Conservation (phyloP, 2,329 filamentous ascomycete genomes). For the Pseudocercospora fuligena region DNA sequence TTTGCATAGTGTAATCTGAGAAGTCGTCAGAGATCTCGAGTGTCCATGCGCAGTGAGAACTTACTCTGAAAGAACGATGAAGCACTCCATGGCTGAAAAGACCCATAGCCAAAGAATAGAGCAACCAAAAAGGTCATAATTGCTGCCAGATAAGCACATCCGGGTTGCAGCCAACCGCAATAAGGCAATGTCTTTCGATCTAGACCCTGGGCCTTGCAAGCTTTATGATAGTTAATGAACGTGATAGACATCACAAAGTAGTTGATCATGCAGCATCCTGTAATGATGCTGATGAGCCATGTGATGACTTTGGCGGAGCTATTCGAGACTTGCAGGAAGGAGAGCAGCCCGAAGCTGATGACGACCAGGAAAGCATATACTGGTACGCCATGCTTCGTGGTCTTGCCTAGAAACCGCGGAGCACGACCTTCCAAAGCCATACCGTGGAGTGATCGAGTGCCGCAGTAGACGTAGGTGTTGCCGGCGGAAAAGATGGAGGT, state of each 20-base stretch:
- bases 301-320: slow-evolving; percentile 37
- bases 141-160: slow-evolving; percentile 48
- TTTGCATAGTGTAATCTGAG: slow-evolving; percentile 61
- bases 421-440: slow-evolving; percentile 58
- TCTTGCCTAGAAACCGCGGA: slow-evolving; percentile 60
- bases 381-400: slow-evolving; percentile 64
- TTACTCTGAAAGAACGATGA: slow-evolving; percentile 41
- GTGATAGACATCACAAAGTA: slow-evolving; percentile 64
- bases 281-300: slow-evolving; percentile 57
- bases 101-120: slow-evolving; percentile 60
- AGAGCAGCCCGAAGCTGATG: slow-evolving; percentile 38
- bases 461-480: slow-evolving; percentile 59
- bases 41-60: no score
- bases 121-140: slow-evolving; percentile 40
- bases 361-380: slow-evolving; percentile 60
- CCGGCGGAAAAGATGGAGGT: slow-evolving; percentile 60
- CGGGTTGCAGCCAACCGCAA: slow-evolving; percentile 60
- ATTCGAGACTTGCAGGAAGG: slow-evolving; percentile 38
- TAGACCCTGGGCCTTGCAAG: slow-evolving; percentile 55
- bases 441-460: slow-evolving; percentile 57
- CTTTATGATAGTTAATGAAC: slow-evolving; percentile 62
- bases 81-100: slow-evolving; percentile 50
- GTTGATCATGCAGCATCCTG: slow-evolving; percentile 63
- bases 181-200: slow-evolving; percentile 62
- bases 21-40: slow-evolving; percentile 24